These are phyloP conservation scores for Pleurotus sapidus DNA, from an alignment of 768 basidiomycete species.

Conservation along the genomic window DNA sequence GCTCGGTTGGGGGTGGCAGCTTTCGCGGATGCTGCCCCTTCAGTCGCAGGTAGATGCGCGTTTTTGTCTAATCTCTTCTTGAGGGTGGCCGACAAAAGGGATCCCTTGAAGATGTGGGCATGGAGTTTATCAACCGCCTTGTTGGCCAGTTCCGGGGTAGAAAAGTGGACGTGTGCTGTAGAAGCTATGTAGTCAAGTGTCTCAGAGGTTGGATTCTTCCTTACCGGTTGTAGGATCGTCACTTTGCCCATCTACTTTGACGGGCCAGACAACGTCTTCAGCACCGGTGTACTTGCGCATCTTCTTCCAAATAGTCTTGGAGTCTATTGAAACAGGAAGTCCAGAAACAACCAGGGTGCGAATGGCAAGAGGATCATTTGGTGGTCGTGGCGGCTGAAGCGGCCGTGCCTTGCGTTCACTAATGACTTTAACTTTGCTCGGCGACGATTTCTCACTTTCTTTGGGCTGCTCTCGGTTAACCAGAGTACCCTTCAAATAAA, in stretches of 20 bases:
- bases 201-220: not conserved
- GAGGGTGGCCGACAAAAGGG: constrained; percentile 79
- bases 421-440: not conserved
- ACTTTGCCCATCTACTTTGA: constrained; percentile 42
- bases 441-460: not conserved
- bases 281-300: constrained; percentile 77
- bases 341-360: constrained; percentile 79
- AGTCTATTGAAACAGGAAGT: constrained; percentile 58
- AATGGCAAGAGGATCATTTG: constrained; percentile 77
- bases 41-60: constrained; percentile 21
- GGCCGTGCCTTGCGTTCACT: constrained; percentile 19
- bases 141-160: constrained; percentile 61
- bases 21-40: constrained; percentile 22
- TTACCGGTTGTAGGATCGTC: constrained; percentile 50
- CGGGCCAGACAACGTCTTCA: constrained; percentile 72
- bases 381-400: constrained; percentile 24
- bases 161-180: constrained; percentile 72
- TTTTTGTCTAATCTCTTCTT: constrained; percentile 82
- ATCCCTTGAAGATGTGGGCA: constrained; percentile 90
- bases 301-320: constrained; percentile 81
- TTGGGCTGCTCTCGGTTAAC: not conserved
- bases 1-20: constrained; percentile 60
- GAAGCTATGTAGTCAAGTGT: not conserved
- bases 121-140: constrained; percentile 80
- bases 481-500: not conserved